Conservation (phyloP, 441 rosid species). For the Brassica hybrid region DNA sequence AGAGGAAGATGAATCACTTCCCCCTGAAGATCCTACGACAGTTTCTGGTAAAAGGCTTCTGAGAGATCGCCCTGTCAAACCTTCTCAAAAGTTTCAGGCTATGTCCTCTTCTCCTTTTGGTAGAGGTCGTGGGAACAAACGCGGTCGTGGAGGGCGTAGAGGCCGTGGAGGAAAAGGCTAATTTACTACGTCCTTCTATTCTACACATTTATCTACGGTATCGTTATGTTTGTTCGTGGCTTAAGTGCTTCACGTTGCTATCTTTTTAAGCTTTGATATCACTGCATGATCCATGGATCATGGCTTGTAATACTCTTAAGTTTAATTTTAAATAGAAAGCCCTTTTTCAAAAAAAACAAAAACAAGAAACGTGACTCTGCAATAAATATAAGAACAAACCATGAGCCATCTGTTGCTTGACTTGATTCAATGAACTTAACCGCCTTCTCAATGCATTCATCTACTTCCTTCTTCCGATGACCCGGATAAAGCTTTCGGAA, state of each 20-base stretch:
- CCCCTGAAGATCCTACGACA: too few species aligned
- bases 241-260: neutral
- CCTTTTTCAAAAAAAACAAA: too few species aligned
- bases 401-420: constrained; percentile 72
- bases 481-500: constrained; percentile 61
- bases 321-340: too few species aligned
- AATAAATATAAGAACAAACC: constrained; percentile 45
- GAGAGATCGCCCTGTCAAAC: too few species aligned
- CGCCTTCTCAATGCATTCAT: constrained; percentile 60
- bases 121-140: too few species aligned
- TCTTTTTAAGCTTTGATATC: neutral
- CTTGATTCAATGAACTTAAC: constrained; percentile 55
- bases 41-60: too few species aligned
- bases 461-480: constrained; percentile 62
- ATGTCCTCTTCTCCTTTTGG: too few species aligned
- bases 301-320: too few species aligned
- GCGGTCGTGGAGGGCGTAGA: neutral
- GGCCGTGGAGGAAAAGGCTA: neutral
- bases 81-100: too few species aligned
- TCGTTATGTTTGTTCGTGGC: neutral
- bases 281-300: too few species aligned
- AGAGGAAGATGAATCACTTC: too few species aligned
- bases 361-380: neutral
- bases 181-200: neutral
- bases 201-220: neutral